Evolutionary conservation across 495 filamentous ascomycete species (phyloP), one percentile per base, ranked within the genome.

Genomic region (Neurospora sp.): DNA sequence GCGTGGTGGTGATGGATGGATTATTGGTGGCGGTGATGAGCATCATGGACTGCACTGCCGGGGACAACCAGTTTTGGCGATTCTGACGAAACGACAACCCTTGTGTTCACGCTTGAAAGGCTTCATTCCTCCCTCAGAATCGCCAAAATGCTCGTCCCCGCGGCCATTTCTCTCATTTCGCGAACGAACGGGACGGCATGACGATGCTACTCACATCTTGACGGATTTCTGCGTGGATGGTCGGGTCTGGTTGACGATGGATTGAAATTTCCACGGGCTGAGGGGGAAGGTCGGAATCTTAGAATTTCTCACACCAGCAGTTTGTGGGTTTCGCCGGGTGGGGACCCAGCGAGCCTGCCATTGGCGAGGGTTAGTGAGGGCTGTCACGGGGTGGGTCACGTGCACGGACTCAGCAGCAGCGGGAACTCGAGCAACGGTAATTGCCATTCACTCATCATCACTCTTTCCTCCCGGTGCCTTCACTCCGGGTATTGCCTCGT

Each of bases 181-280:
- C 14, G 35, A 46, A 35, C 46, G 40, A 41, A 44, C 22, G 46
- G 69, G 18, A 71, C 27, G 66, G 68, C 44, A 53, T 44, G 27
- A 74, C 71, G 72, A 73, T 72, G 69, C 68, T 69, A 82, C 86
- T 87, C 84, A 88, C 86, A 88, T 88, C 80, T 86, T 87, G 82
- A 82, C 83, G 75, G 79, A 78, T 79, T 84, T 78, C 78, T 81
- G 75, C 78, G 83, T 82, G 76, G 81, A 81, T 81, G 81, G 82
- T 81, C 82, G 75, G 78, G 78, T 78, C 76, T 74, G 75, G 79
- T 81, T 84, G 81, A 81, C 82, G 83, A 82, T 82, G 79, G 78
- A 73, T 75, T 74, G 75, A 78, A 76, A 79, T 79, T 81, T 77
- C 77, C 76, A 61, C 53, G 53, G 53, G 81, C 77, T 80, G 79